Base-by-base conservation (phyloP, 371 early-diverging fungal species). In the Capniomyces stellatus region DNA sequence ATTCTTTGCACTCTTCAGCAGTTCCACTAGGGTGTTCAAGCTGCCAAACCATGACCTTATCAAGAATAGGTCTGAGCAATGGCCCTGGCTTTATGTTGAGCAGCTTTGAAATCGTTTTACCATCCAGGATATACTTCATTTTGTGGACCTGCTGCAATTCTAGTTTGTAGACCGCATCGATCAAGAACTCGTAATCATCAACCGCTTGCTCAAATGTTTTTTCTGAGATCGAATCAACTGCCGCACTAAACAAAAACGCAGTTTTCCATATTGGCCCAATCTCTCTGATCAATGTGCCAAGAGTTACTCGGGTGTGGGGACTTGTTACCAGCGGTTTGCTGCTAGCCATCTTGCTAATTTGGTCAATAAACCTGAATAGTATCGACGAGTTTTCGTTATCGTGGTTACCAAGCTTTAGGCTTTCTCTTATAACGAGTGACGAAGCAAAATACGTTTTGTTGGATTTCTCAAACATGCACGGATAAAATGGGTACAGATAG, bases 31-130 rank as follows among this genome's bases (percentile, higher is more conserved):
- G 81, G 66, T 82, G 53, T 1, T 66, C 73, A 35, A 89, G 62
- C 65, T 88, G 88, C 84, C 83, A 88, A 29, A 63, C 71, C 74
- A 88, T 80, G 49, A 85, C 66, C 2, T 59, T 51, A 8, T 70
- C 60, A 12, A 87, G 60, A 28, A 78, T 59, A 19, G 54, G 55
- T 46, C 69, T 71, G 13, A 89, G 68, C 1, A 46, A 54, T 15
- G 82, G 81, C 0, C 89, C 85, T 3, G 82, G 80, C 47, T 62
- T 69, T 29, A 85, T 69, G 3, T 75, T 74, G 21, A 86, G 62
- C 2, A 82, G 27, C 22, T 58, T 54, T 0, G 75, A 69, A 0
- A 78, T 72, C 23, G 71, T 64, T 40, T 78, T 76, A 30, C 91
- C 81, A 63, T 85, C 76, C 0, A 87, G 58, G 10, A 82, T 54